Base-by-base conservation (phyloP, 495 filamentous ascomycete genomes). In the Podospora didyma region DNA sequence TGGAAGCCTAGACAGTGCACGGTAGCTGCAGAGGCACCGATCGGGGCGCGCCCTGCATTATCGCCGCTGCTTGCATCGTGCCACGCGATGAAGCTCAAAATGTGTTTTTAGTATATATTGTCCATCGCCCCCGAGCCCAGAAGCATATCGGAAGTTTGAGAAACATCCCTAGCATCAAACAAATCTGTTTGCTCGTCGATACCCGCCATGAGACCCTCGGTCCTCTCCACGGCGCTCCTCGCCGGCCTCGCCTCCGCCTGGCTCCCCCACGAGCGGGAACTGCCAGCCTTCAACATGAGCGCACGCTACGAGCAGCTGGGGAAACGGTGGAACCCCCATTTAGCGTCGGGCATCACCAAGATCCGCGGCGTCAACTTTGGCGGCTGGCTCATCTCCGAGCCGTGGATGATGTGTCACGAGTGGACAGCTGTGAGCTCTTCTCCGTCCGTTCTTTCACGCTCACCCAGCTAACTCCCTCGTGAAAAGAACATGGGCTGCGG, bases 401-500 rank as follows among this genome's bases (percentile, higher is more conserved):
- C 80, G 12, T 84, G 80, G 80, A 75, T 85, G 61, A 70, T 71
- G 16, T 52, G 54, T 10, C 65, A 57, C 19, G 74, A 73, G 49
- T 83, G 79, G 80, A 65, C 35, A 20, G 59, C 54, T 22, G 56
- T 51, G 21, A 46, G 44, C 21, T 46, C 21, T 20, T 20, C 21
- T 21, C n/a, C 4, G n/a, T 46, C n/a, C 21, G 16, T 6, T 21
- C 21, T 21, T 20, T 17, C 2, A 19, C 21, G 44, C 44, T 46
- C 44, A 46, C 2, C 5, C 44, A 19, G 44, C 44, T 46, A 20
- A 46, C 21, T 19, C n/a, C 16, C 44, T 19, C 44, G 44, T 46
- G n/a, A 35, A 46, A 46, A 46, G 44, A 46, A 46, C 44, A 81
- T 85, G 71, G 81, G 82, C 34, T 85, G 83, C 58, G 71, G 62